Conservation (phyloP, 345 rosid genomes). For the Euphorbia peplus region DNA sequence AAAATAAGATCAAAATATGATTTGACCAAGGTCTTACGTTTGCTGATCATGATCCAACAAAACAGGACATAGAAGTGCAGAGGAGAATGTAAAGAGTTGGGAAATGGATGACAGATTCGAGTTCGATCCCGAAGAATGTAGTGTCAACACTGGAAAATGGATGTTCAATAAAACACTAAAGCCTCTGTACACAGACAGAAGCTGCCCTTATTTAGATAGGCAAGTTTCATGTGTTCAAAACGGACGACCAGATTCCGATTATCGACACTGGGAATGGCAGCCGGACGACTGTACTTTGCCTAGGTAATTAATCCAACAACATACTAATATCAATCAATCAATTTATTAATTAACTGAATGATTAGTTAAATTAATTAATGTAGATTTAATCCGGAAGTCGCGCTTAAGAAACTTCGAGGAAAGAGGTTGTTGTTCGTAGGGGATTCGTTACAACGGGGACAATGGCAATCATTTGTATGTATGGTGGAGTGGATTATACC, state of each 20-base stretch:
- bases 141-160: constrained; percentile 74
- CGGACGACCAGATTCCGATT: constrained; percentile 61
- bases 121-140: constrained; percentile 84
- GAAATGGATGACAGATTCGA: constrained; percentile 79
- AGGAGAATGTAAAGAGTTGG: constrained; percentile 25
- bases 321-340: too few species aligned
- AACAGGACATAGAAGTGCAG: constrained; percentile 33
- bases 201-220: constrained; percentile 76
- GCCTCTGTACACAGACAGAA: constrained; percentile 72
- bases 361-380: not conserved
- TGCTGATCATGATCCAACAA: constrained; percentile 23
- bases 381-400: constrained; percentile 29
- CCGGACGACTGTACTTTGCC: constrained; percentile 86
- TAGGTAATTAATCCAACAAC: constrained; percentile 31
- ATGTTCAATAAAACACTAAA: constrained; percentile 52
- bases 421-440: constrained; percentile 31
- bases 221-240: constrained; percentile 76
- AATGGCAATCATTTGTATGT: constrained; percentile 37
- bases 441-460: constrained; percentile 33
- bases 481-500: constrained; percentile 31
- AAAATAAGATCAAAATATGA: too few species aligned
- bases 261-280: constrained; percentile 89
- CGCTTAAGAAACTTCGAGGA: constrained; percentile 28
- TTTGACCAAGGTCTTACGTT: not conserved
- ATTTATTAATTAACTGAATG: too few species aligned